Conservation (phyloP, 805 yeast genomes). For the Osmozyma mogii region DNA sequence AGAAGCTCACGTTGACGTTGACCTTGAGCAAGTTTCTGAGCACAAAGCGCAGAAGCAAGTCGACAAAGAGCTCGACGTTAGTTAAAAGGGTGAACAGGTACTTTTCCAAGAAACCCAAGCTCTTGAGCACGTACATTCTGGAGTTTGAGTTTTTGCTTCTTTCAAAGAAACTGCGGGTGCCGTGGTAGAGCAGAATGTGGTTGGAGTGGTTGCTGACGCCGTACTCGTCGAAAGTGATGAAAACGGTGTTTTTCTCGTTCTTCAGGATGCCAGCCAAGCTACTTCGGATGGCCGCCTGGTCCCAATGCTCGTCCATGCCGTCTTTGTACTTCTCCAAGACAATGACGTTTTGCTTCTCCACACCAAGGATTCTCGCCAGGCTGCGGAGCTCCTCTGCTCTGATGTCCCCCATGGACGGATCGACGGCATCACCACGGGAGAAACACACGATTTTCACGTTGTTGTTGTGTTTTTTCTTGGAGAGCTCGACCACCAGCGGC, state of each 20-base stretch:
- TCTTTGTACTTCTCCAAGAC: slow-evolving; percentile 48
- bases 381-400: slow-evolving; percentile 52
- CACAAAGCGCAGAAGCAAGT: slow-evolving; percentile 25
- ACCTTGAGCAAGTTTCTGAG: slow-evolving; percentile 23
- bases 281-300: slow-evolving; percentile 30
- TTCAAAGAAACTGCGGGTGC: slow-evolving; percentile 32
- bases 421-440: slow-evolving; percentile 61
- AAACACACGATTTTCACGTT: slow-evolving; percentile 56
- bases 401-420: slow-evolving; percentile 59
- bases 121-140: slow-evolving; percentile 25
- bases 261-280: slow-evolving; percentile 25
- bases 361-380: slow-evolving; percentile 49
- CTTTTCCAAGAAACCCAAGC: slow-evolving; percentile 36
- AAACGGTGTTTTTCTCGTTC: slow-evolving; percentile 18
- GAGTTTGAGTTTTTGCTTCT: slow-evolving; percentile 3
- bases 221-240: slow-evolving; percentile 70
- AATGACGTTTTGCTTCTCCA: slow-evolving; percentile 32
- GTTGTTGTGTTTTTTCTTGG: slow-evolving; percentile 42
- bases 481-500: slow-evolving; percentile 56
- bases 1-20: slow-evolving; percentile 32
- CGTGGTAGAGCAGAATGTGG: slow-evolving; percentile 59
- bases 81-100: slow-evolving; percentile 42
- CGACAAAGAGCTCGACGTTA: slow-evolving; percentile 32
- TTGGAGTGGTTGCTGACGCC: slow-evolving; percentile 91
- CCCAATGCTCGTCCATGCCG: slow-evolving; percentile 66